Evolutionary conservation across 257 asterid genomes (phyloP).

Genomic region (Salvia miltiorrhiza): DNA sequence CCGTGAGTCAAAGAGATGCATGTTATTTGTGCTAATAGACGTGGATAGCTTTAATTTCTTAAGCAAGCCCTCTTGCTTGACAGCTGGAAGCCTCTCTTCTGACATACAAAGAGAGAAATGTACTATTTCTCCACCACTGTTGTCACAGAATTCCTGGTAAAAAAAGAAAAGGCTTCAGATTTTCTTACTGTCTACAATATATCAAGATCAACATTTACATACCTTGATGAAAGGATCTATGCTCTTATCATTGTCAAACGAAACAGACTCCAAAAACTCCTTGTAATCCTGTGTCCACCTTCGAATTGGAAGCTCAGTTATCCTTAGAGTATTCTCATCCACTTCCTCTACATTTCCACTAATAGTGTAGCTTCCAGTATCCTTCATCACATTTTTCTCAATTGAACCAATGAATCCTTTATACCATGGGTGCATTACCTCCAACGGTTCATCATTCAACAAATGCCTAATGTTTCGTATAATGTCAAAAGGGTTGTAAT

Average conservation of each 20-base stretch:
- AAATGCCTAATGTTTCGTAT: constrained; percentile 71
- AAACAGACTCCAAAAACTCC: constrained; percentile 78
- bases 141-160: constrained; percentile 59
- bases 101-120: constrained; percentile 55
- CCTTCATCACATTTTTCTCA: constrained; percentile 66
- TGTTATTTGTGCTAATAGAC: constrained; percentile 73
- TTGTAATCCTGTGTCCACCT: constrained; percentile 95
- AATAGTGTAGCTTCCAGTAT: constrained; percentile 64
- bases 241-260: constrained; percentile 62
- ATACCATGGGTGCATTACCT: constrained; percentile 93
- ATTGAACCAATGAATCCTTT: constrained; percentile 78
- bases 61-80: constrained; percentile 68
- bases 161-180: neutral
- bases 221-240: constrained; percentile 89
- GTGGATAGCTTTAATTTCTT: constrained; percentile 84
- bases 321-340: constrained; percentile 56
- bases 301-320: constrained; percentile 85
- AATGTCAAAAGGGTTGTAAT: constrained; percentile 84
- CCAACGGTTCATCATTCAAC: constrained; percentile 69
- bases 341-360: constrained; percentile 74
- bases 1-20: constrained; percentile 86
- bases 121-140: constrained; percentile 65
- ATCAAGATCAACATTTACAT: neutral
- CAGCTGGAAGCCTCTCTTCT: constrained; percentile 51
- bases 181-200: neutral